Evolutionary conservation across 2,329 filamentous ascomycete species (phyloP).

Genomic region (Verticillium dahliae): DNA sequence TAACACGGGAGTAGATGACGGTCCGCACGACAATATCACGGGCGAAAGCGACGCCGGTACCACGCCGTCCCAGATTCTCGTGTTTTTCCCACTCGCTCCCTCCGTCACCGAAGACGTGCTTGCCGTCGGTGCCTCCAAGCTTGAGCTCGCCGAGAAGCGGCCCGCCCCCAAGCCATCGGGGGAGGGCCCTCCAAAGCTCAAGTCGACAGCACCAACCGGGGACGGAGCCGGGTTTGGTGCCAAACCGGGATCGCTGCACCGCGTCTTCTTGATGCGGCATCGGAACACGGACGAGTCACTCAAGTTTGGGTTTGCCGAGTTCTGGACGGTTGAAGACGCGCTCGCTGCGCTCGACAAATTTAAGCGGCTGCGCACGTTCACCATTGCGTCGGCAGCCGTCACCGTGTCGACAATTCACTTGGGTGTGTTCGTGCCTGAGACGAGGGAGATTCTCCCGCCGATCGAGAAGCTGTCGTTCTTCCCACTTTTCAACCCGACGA

Average conservation of each 20-base stretch:
- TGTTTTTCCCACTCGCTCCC: constrained; percentile 64
- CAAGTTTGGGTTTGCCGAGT: constrained; percentile 81
- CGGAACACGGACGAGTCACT: constrained; percentile 65
- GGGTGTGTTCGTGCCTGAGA: constrained; percentile 75
- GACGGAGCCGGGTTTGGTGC: constrained; percentile 61
- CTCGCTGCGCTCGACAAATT: constrained; percentile 67
- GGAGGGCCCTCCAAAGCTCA: constrained; percentile 45
- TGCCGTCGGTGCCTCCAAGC: constrained; percentile 64
- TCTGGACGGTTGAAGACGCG: constrained; percentile 69
- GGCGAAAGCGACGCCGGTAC: constrained; percentile 44
- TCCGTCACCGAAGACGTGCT: constrained; percentile 68
- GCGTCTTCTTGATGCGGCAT: constrained; percentile 72
- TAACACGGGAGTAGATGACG: constrained; percentile 3
- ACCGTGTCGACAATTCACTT: constrained; percentile 71
- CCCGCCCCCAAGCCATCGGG: constrained; percentile 37
- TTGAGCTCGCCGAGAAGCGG: constrained; percentile 56
- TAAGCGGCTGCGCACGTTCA: constrained; percentile 67
- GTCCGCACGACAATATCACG: constrained; percentile 26
- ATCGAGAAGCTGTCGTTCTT: constrained; percentile 62
- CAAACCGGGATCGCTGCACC: constrained; percentile 64
- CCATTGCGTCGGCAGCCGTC: constrained; percentile 67
- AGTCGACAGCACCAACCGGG: constrained; percentile 49
- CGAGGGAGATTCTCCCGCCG: constrained; percentile 47
- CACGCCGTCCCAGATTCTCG: constrained; percentile 65
- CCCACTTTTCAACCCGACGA: constrained; percentile 59